Evolutionary conservation across 352 stramenopile genomes (phyloP), one percentile per base, ranked within the genome.

Genomic region (Phytophthora sp.): DNA sequence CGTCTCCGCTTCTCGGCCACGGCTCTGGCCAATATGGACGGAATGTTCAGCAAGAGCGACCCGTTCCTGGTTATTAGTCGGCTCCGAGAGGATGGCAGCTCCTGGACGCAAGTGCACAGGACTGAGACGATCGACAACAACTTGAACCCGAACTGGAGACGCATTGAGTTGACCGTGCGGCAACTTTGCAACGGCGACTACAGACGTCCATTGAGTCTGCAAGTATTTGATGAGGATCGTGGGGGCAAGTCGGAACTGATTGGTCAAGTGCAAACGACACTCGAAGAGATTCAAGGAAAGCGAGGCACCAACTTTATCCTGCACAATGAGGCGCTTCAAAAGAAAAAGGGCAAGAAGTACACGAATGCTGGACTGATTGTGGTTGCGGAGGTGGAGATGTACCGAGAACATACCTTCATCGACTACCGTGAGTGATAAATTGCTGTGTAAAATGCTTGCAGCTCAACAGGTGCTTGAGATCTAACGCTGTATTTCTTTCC

Each of bases 161-260:
- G 69, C 13, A 76, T 86, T 46, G 79, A 86, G 20, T 39, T 94
- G 15, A 66, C 84, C 0, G 42, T 92, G 24, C 83, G 90, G 51
- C 76, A 88, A 57, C 71, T 94, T n/a, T 91, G 82, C 76, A 93
- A 94, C 55, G 80, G 86, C 18, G 81, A 94, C 66, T 74, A 82
- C 64, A 71, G 81, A 7, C 87, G 89, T 16, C 71, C 77, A 1
- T 63, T 98, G 29, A 67, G 68, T 44, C 49, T 97, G 12, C 82
- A 98, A 66, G 81, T 95, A 31, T 93, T 90, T 58, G 88, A 96
- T 58, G 82, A 93, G 52, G 86, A 97, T 54, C 68, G 68, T 18
- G 74, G 71, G 20, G 87, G 88, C 16, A 87, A 79, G 29, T 71
- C 67, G 35, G 77, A 93, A 15, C 69, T 95, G 9, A 94, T 97